These are phyloP conservation scores for Lachnellula subtilissima DNA, from an alignment of 2,329 filamentous ascomycete species.

Conservation along the genomic window DNA sequence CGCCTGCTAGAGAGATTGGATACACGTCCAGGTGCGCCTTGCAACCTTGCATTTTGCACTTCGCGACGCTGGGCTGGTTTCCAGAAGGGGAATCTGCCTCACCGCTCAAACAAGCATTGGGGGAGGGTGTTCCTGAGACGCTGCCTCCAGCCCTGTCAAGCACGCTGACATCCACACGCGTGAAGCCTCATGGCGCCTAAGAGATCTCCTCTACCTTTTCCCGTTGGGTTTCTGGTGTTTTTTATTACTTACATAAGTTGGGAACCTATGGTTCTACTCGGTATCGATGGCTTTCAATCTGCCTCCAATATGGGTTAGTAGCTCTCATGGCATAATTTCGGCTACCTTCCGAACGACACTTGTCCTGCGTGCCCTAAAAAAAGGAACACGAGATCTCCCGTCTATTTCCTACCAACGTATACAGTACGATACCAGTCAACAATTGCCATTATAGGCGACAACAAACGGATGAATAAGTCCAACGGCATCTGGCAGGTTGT, in stretches of 20 bases:
- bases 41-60: background rate
- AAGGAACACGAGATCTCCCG: too few relatives aligned
- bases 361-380: too few relatives aligned
- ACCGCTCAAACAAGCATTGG: conserved; percentile 31
- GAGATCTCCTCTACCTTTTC: background rate
- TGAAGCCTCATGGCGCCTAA: conserved; percentile 8
- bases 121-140: conserved; percentile 16
- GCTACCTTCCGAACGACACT: conserved; percentile 1
- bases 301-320: conserved; percentile 1
- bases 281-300: background rate
- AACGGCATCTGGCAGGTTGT: background rate
- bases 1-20: background rate
- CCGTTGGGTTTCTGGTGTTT: background rate
- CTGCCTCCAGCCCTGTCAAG: conserved; percentile 11
- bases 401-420: too few relatives aligned
- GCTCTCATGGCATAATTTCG: conserved; percentile 28
- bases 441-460: background rate
- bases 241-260: background rate
- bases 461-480: background rate
- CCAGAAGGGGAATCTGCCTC: conserved; percentile 21
- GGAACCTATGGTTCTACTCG: background rate
- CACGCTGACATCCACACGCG: conserved; percentile 18
- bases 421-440: too few relatives aligned
- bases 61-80: conserved; percentile 20
- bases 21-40: conserved; percentile 1